Base-by-base conservation (phyloP, 495 filamentous ascomycete species). In the Talaromyces nanjingensis region DNA sequence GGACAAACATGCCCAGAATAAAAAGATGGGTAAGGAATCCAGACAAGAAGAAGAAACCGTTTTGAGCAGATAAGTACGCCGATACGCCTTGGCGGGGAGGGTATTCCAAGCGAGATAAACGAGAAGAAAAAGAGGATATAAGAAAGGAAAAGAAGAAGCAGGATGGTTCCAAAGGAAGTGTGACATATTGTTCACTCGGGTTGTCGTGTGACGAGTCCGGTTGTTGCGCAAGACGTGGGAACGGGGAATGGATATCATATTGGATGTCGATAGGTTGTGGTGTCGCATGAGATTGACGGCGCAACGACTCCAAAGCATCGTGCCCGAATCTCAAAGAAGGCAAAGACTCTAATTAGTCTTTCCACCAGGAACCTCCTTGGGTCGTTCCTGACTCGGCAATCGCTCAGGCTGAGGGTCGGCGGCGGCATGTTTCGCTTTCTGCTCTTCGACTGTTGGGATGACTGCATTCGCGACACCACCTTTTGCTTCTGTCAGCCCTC, bases 401-500 rank as follows among this genome's bases (percentile, higher is more conserved):
- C 71, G 72, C 45, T 79, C 72, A 1, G 69, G 69, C 24, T 71
- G 74, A 63, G 77, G 65, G 31, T 79, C 66, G 45, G 73, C 70
- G 33, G 71, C 74, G 25, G 55, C 33, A 24, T 25, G 61, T 76
- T 76, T 64, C 77, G 70, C 63, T 73, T 67, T 56, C 71, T 75
- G 71, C 63, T 79, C 76, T 64, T 77, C 77, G 63, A 76, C 75
- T 4, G 69, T 33, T 27, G 78, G 77, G 60, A 77, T 75, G 42
- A 76, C 79, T 7, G 75, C 74, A 63, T 81, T 81, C 24, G 78
- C 78, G 18, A 69, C 77, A 27, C 78, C 78, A 59, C 78, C 78
- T 81, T 31, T 27, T 22, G 2, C 0, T 4, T 37, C 31, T 14
- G 37, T 16, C 25, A 64, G 47, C 1, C 11, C 33, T 42, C 8